Conservation (phyloP, 108 stramenopile genomes). For the Cafeteria roenbergensis region DNA sequence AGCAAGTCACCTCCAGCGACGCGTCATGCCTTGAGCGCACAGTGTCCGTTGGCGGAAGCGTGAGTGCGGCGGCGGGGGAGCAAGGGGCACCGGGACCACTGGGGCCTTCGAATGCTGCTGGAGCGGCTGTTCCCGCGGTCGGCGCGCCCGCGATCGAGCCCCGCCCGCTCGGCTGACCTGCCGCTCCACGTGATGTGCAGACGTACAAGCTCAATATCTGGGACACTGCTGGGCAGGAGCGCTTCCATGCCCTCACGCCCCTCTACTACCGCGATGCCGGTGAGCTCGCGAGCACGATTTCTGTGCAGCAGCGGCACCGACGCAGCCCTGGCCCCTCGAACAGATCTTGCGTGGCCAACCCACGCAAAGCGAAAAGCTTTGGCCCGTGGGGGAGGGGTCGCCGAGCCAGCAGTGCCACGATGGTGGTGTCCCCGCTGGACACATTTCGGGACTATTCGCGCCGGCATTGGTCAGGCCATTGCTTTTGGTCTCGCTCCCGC, state of each 20-base stretch:
- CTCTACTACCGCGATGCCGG: constrained; percentile 33
- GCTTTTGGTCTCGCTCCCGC: too few species aligned
- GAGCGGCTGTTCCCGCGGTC: too few species aligned
- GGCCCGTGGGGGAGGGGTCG: too few species aligned
- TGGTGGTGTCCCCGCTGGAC: too few species aligned
- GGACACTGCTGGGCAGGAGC: constrained; percentile 44
- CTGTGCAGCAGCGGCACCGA: not conserved
- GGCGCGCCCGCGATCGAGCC: not conserved
- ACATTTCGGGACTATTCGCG: too few species aligned
- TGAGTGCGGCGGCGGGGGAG: not conserved
- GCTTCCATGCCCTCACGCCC: constrained; percentile 29
- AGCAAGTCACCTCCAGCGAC: constrained; percentile 41
- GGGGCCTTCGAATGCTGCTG: too few species aligned
- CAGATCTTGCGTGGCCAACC: too few species aligned
- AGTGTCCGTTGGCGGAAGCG: constrained; percentile 9
- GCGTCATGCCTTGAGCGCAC: constrained; percentile 42
- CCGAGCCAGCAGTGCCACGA: too few species aligned
- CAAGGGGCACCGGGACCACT: not conserved
- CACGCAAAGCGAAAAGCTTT: too few species aligned
- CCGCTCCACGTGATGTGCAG: not conserved
- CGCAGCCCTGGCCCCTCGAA: too few species aligned
- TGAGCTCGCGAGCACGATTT: not conserved
- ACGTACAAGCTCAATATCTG: constrained; percentile 26
- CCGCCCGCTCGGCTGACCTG: not conserved
- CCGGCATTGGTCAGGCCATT: too few species aligned